Evolutionary conservation across 2,329 filamentous ascomycete genomes (phyloP).

Genomic region (Colletotrichum sp.): DNA sequence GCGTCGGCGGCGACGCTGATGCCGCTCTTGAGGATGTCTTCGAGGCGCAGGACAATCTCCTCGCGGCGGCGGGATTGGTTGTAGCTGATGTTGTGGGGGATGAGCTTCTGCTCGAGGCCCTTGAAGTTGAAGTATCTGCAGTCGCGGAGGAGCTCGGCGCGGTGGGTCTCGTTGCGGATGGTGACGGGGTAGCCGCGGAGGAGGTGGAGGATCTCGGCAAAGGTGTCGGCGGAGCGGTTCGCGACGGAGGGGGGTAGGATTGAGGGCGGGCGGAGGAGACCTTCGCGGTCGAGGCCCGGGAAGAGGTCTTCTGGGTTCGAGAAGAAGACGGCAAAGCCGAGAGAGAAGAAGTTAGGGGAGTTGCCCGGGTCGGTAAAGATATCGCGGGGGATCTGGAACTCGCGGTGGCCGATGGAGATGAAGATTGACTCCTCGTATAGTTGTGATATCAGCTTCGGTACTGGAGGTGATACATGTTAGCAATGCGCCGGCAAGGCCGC

Average conservation of each 20-base stretch:
- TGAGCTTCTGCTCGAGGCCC: slow-evolving; percentile 85
- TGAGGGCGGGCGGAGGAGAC: slow-evolving; percentile 83
- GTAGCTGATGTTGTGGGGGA: slow-evolving; percentile 77
- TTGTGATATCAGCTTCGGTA: slow-evolving; percentile 88
- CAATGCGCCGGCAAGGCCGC: neutral
- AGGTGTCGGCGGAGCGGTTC: slow-evolving; percentile 81
- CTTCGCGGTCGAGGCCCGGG: slow-evolving; percentile 80
- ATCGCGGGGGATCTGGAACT: slow-evolving; percentile 90
- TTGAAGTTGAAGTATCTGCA: slow-evolving; percentile 94
- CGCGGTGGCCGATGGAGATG: slow-evolving; percentile 84
- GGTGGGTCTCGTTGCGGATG: slow-evolving; percentile 78
- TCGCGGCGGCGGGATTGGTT: slow-evolving; percentile 71
- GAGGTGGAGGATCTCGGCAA: slow-evolving; percentile 81
- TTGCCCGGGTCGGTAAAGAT: slow-evolving; percentile 86
- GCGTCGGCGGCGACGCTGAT: slow-evolving; percentile 67
- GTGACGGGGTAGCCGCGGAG: slow-evolving; percentile 83
- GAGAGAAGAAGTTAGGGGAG: slow-evolving; percentile 93
- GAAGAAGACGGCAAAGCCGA: slow-evolving; percentile 91
- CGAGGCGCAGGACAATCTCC: slow-evolving; percentile 81
- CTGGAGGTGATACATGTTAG: slow-evolving; percentile 44
- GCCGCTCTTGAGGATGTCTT: slow-evolving; percentile 89
- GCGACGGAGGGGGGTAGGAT: slow-evolving; percentile 84
- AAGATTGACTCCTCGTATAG: slow-evolving; percentile 92
- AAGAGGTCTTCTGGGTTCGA: slow-evolving; percentile 80
- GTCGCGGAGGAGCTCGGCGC: slow-evolving; percentile 79